Evolutionary conservation across 805 yeast species (phyloP), one percentile per base, ranked within the genome.

Genomic region (Candida succiphila): DNA sequence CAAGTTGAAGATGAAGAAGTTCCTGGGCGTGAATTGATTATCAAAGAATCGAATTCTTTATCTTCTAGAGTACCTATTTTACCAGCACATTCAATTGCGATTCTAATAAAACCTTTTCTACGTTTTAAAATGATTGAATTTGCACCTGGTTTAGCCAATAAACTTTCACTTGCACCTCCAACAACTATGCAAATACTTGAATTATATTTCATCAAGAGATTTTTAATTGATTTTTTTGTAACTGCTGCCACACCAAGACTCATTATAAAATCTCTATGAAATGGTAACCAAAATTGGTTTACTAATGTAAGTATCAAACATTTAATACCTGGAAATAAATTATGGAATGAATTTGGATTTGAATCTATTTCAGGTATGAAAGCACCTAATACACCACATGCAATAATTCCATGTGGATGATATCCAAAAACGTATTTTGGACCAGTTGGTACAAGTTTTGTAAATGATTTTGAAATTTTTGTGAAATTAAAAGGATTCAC

Each of bases 321-420:
- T 5, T 76, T 74, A 14, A 92, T 74, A 0, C 95, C 95, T 0
- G 97, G 96, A 43, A 89, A 85, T 10, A 73, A 43, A 15, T 67
- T 56, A 17, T 72, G 61, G 67, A 82, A 79, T 17, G 72, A 66
- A 17, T 30, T 17, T 9, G 32, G 27, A 9, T 30, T 23, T 4
- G 17, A 3, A 4, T 86, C 77, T 16, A 92, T 89, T 38, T 88
- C 87, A 4, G 94, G 83, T 0, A 80, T 86, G 39, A 88, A 61
- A 0, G 79, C 78, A 1, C 95, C 95, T 54, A 88, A 76, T 1
- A 80, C 88, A 2, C 96, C 96, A 69, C 87, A 67, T 1, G 95
- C 83, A 10, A 88, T 87, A 10, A 89, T 88, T 0, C 98, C 98
- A 54, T 92, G 98, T 0, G 98, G 98, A 56, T 88, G 96, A 49